phyloP scores from a whole-genome alignment of 495 filamentous ascomycete genomes.

The Pseudomonodictys pantanalensis region DNA sequence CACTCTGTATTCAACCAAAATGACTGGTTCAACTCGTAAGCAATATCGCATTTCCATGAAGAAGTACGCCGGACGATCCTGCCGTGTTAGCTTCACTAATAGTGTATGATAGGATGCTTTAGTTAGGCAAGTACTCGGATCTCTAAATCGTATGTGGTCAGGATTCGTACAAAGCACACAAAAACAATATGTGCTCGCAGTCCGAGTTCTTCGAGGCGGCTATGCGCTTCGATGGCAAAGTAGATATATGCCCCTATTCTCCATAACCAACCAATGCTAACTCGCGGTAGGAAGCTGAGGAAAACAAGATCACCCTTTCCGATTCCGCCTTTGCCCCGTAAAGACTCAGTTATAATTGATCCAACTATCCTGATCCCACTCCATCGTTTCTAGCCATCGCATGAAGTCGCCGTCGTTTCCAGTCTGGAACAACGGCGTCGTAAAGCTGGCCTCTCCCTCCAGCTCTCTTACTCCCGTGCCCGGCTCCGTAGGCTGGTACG shows the following conservation, averaged over 20 bases:
- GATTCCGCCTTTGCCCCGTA: too few relatives aligned
- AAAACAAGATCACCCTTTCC: background rate
- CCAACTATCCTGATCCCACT: slow-evolving; percentile 40
- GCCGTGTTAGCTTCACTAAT: too few relatives aligned
- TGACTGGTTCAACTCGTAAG: too few relatives aligned
- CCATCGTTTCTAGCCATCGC: slow-evolving; percentile 41
- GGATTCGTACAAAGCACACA: too few relatives aligned
- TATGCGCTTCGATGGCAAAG: background rate
- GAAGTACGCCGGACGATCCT: too few relatives aligned
- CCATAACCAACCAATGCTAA: background rate
- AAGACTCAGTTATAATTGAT: slow-evolving; percentile 22
- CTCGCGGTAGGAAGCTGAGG: background rate
- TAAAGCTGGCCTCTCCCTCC: slow-evolving; percentile 28
- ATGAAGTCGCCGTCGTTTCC: slow-evolving; percentile 41
- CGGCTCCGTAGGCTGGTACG: background rate
- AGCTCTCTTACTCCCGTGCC: background rate
- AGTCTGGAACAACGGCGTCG: slow-evolving; percentile 22
- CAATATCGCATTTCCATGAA: too few relatives aligned
- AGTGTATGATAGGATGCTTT: too few relatives aligned
- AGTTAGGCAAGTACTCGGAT: too few relatives aligned
- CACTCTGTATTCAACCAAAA: too few relatives aligned
- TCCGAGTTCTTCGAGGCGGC: too few relatives aligned
- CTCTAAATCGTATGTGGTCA: too few relatives aligned
- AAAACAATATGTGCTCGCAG: too few relatives aligned
- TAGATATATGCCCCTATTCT: background rate